Base-by-base conservation (phyloP, 148 eudicot genomes). In the Hydrangea macrophylla region DNA sequence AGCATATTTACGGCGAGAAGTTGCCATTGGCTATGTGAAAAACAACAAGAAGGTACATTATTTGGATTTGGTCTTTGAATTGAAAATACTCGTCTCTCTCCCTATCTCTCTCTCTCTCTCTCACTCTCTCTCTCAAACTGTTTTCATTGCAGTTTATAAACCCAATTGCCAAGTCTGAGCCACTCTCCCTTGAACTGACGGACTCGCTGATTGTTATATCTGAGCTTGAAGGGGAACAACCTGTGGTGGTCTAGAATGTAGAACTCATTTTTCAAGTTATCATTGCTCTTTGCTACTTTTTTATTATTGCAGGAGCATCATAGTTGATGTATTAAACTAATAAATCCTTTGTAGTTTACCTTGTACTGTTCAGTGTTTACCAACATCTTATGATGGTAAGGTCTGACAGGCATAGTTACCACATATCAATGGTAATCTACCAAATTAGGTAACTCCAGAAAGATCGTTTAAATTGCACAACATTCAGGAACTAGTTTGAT, bases 161-260 rank as follows among this genome's bases (percentile, higher is more conserved):
- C 78, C 97, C 96, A 11, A 79, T 70, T 42, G 84, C 92, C 45
- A 95, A 91, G 72, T 69, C 90, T 9, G 96, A 85, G 70, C 99
- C 92, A 27, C 84, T 95, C 20, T 57, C 54, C 61, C 90, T 94
- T 59, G 80, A 67, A 63, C 79, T 56, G 73, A 77, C 84, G 0
- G 97, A 94, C 72, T 85, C 87, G 2, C 73, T 94, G 58, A 94
- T 91, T 33, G 97, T 94, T 50, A 94, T 94, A 78, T 94, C 99
- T 0, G 99, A 94, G 78, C 86, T 88, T 73, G 99, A 94, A 83
- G 93, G 93, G 44, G 96, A 83, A 58, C 97, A 94, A 64, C 89
- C 92, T 6, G 60, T 90, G 9, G 60, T 81, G 57, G 6, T 62
- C 27, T 70, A 70, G 11, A 25, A 11, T 50, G 30, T 35, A 18